Conservation (phyloP, 495 filamentous ascomycete genomes). For the Wilcoxina mikolae region DNA sequence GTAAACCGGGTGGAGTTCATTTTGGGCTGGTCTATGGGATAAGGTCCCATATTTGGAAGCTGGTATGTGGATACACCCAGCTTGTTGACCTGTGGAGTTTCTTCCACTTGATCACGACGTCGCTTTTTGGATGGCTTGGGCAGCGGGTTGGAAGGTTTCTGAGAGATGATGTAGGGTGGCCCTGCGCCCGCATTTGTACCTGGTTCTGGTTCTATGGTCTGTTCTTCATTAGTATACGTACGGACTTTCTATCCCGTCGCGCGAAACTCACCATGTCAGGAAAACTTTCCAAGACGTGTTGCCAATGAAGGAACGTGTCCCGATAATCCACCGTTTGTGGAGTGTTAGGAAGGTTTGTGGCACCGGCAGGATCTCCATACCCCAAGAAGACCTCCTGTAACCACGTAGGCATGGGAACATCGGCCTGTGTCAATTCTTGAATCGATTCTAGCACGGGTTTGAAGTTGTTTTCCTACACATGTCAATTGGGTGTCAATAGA, state of each 20-base stretch:
- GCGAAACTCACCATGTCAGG: slow-evolving; percentile 50
- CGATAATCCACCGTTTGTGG: slow-evolving; percentile 69
- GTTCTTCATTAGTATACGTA: slow-evolving; percentile 15
- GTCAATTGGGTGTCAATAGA: background rate
- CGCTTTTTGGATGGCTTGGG: slow-evolving; percentile 66
- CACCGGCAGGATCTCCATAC: slow-evolving; percentile 80
- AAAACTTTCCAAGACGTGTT: slow-evolving; percentile 77
- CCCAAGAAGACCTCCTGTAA: slow-evolving; percentile 93
- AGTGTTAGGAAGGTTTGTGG: slow-evolving; percentile 63
- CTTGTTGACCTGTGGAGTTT: slow-evolving; percentile 40
- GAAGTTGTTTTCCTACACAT: slow-evolving; percentile 73
- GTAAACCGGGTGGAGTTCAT: slow-evolving; percentile 79
- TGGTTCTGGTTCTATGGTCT: slow-evolving; percentile 58
- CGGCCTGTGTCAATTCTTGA: slow-evolving; percentile 66
- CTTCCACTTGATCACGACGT: slow-evolving; percentile 51
- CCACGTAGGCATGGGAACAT: slow-evolving; percentile 79
- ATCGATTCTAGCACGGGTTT: slow-evolving; percentile 87
- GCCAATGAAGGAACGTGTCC: slow-evolving; percentile 91
- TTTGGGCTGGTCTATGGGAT: slow-evolving; percentile 74
- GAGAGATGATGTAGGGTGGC: slow-evolving; percentile 64
- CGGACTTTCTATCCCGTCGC: background rate
- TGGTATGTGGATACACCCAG: slow-evolving; percentile 82
- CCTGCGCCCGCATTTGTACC: slow-evolving; percentile 57
- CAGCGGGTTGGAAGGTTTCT: slow-evolving; percentile 33
- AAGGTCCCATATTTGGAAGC: slow-evolving; percentile 78